Conservation (phyloP, 2,329 filamentous ascomycete species). For the Aspergillus texensis region DNA sequence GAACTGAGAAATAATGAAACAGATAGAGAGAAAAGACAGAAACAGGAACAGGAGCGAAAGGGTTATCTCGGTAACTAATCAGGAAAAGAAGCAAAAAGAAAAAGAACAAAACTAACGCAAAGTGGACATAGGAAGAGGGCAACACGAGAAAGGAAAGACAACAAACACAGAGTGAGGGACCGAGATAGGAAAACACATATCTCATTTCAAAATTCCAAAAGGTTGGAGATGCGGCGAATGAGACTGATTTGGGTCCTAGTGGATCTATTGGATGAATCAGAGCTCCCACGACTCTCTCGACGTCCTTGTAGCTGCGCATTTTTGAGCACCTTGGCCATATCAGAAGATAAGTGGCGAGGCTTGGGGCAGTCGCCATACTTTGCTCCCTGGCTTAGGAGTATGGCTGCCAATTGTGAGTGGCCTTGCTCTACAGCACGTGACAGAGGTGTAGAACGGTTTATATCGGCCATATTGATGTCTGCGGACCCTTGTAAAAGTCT, state of each 20-base stretch:
- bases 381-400: not conserved
- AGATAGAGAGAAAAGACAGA: no score
- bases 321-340: not conserved
- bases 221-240: not conserved
- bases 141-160: not conserved
- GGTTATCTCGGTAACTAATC: no score
- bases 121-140: not conserved
- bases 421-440: not conserved
- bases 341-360: not conserved
- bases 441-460: not conserved
- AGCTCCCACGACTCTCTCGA: not conserved
- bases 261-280: not conserved
- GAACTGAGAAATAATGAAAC: not conserved
- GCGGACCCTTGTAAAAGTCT: not conserved
- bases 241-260: not conserved
- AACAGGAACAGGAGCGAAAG: no score
- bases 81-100: not conserved
- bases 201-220: not conserved
- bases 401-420: not conserved
- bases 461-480: conserved; percentile 7
- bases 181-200: not conserved
- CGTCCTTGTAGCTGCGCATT: not conserved
- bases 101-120: not conserved
- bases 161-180: not conserved
- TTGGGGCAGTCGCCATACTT: not conserved